Base-by-base conservation (phyloP, 2,329 filamentous ascomycete species). In the Talaromyces sp. region DNA sequence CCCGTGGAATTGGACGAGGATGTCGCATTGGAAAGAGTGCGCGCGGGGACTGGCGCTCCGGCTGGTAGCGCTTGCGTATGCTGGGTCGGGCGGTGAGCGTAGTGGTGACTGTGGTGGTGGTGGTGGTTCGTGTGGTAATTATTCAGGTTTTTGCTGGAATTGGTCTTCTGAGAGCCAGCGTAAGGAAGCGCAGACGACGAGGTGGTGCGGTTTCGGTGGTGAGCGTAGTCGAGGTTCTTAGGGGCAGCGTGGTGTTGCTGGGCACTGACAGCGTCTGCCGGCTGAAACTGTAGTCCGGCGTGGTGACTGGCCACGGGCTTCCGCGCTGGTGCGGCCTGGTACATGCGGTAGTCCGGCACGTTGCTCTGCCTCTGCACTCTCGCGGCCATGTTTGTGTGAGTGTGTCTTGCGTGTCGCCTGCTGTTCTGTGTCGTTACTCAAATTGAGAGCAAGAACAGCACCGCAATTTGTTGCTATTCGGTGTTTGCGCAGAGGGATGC, bases 1-100 rank as follows among this genome's bases (percentile, higher is more conserved):
- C 72, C 70, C 24, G 70, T 77, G 3, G 75, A 77, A 58, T 67
- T 74, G 24, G 74, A 77, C 21, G 75, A 77, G 14, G 71, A 72
- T 46, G 75, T 77, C 17, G 73, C 75, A 65, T 67, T 77, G 11
- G 75, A 77, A 55, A 75, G 61, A 56, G 71, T 71, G 57, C 75
- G 69, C 17, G 72, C 65, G 12, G 72, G 64, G 7, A 67, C 60
- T 1, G 53, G 19, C 53, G 53, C 35, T 32, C 57, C 57, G 35
- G 35, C 26, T 31, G 50, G 21, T 21, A 38, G 31, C 21, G 63
- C 65, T 67, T 72, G 71, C 17, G 64, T 65, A 58, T 71, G 68
- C 29, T 67, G 66, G 11, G 69, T 61, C 7, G 67, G 66, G 26
- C 69, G 67, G 31, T 65, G 64, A 43, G 59, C 62, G 29, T 67